phyloP scores from a whole-genome alignment of 257 asterid genomes.

The Gardenia jasminoides region DNA sequence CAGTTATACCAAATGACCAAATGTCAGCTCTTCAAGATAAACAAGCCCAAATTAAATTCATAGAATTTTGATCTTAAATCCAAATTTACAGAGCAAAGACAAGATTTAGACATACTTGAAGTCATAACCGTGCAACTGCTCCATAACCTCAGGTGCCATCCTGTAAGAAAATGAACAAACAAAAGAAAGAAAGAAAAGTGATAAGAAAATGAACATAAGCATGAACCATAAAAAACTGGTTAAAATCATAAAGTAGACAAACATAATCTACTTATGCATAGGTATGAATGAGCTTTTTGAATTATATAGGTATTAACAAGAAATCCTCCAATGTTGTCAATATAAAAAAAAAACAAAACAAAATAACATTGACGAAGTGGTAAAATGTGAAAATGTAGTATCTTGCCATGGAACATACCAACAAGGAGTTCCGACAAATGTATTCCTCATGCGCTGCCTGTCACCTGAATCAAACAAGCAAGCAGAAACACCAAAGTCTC shows the following conservation, averaged over 20 bases:
- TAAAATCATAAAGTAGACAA: neutral
- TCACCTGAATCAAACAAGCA: slow-evolving; percentile 95
- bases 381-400: slow-evolving; percentile 10
- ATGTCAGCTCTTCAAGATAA: slow-evolving; percentile 74
- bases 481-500: slow-evolving; percentile 99
- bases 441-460: slow-evolving; percentile 88
- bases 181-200: slow-evolving; percentile 6
- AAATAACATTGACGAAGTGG: neutral
- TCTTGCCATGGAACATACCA: slow-evolving; percentile 55
- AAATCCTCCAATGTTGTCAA: slow-evolving; percentile 6
- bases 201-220: slow-evolving; percentile 3
- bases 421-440: slow-evolving; percentile 99
- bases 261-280: neutral
- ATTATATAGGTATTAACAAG: neutral
- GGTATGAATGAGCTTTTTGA: neutral
- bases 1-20: slow-evolving; percentile 99
- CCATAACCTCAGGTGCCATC: slow-evolving; percentile 99
- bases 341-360: slow-evolving; percentile 21
- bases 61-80: neutral
- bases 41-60: slow-evolving; percentile 1
- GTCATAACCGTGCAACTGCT: slow-evolving; percentile 92
- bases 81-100: slow-evolving; percentile 16
- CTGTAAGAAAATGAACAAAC: slow-evolving; percentile 41
- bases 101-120: slow-evolving; percentile 66
- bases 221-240: neutral